Conservation (phyloP, 139 green algal species). For the Trebouxia sp. region DNA sequence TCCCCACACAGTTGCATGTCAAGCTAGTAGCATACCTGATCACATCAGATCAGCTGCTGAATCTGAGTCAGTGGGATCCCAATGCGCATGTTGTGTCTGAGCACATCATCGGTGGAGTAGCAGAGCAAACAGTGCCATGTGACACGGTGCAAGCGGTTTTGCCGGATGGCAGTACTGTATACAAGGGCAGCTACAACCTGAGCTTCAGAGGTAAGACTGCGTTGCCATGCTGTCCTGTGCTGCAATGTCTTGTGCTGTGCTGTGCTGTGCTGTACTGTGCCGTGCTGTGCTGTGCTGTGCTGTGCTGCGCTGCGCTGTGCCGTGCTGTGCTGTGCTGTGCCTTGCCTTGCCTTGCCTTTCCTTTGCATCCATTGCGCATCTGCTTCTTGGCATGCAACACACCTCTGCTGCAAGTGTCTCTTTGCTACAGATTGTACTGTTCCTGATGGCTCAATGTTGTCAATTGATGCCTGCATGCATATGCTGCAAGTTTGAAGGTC, state of each 20-base stretch:
- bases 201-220: constrained; percentile 6
- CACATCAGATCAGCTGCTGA: background rate
- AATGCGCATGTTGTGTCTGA: constrained; percentile 20
- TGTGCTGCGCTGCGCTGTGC: too few relatives aligned
- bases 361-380: too few relatives aligned
- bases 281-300: background rate
- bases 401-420: too few relatives aligned
- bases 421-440: too few relatives aligned
- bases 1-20: background rate
- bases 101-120: background rate
- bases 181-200: background rate
- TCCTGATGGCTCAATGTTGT: too few relatives aligned
- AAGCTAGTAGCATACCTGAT: background rate
- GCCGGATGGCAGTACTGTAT: background rate
- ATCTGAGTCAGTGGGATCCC: constrained; percentile 28
- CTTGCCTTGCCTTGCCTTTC: too few relatives aligned
- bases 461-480: too few relatives aligned
- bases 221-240: background rate
- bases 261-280: background rate
- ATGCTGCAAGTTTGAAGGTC: too few relatives aligned
- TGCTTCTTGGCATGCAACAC: too few relatives aligned
- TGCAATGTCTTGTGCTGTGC: background rate
- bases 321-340: too few relatives aligned
- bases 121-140: background rate
- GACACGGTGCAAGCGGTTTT: background rate